Conservation (phyloP, 768 basidiomycete species). For the Cystobasidium tubakii region DNA sequence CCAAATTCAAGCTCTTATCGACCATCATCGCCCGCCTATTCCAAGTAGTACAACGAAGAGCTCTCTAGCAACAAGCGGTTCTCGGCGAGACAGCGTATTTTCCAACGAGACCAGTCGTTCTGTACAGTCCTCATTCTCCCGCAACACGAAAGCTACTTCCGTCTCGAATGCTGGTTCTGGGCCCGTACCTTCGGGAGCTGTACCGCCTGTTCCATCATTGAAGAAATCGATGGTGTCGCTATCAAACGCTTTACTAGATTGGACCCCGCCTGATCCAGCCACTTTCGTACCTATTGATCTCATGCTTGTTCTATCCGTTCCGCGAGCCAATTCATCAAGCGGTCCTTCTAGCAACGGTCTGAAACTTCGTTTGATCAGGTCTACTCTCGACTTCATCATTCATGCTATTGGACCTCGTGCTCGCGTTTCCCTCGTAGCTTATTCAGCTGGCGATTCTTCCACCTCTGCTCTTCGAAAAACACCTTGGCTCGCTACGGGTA, state of each 20-base stretch:
- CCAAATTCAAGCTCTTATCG: constrained; percentile 71
- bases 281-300: constrained; percentile 78
- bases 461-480: constrained; percentile 70
- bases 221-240: neutral
- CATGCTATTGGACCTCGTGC: constrained; percentile 70
- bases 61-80: neutral
- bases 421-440: constrained; percentile 82
- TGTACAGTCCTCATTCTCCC: neutral
- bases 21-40: constrained; percentile 40
- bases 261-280: constrained; percentile 18
- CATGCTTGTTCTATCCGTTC: constrained; percentile 82
- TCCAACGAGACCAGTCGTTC: constrained; percentile 24
- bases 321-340: constrained; percentile 59
- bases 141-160: constrained; percentile 23
- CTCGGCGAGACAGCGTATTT: constrained; percentile 40
- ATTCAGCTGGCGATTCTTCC: constrained; percentile 54
- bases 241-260: neutral
- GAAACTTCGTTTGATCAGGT: constrained; percentile 80
- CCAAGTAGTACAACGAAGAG: constrained; percentile 3
- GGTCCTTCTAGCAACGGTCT: constrained; percentile 70
- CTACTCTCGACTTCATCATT: constrained; percentile 78
- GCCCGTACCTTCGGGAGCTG: neutral
- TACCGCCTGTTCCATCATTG: constrained; percentile 21
- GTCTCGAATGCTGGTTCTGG: constrained; percentile 13
- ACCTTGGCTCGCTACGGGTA: constrained; percentile 72